Percentiles rank a stretch among this genome's conserved stretches.
Conservation (phyloP, 2,329 filamentous ascomycete species). For the Byssochlamys sp. region DNA sequence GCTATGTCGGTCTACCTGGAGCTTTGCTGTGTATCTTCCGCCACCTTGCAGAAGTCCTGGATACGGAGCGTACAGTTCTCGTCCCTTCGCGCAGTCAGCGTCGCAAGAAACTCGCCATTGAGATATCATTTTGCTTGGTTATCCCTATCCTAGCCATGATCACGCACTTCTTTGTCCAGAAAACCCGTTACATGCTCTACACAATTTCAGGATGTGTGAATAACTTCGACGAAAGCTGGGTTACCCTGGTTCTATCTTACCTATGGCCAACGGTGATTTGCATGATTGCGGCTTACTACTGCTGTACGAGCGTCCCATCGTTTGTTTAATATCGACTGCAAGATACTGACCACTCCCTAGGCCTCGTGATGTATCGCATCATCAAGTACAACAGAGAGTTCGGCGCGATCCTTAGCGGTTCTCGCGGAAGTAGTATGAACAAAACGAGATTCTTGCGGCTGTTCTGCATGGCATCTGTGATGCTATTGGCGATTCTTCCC, state of each 20-base stretch:
- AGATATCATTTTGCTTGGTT: constrained; percentile 47
- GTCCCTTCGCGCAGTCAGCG: constrained; percentile 41
- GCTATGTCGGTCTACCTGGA: constrained; percentile 44
- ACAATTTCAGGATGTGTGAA: constrained; percentile 52
- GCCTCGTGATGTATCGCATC: constrained; percentile 51
- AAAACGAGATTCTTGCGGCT: constrained; percentile 53
- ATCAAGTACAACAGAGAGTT: constrained; percentile 52
- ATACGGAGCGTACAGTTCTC: constrained; percentile 47
- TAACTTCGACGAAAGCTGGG: constrained; percentile 49
- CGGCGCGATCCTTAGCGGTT: constrained; percentile 44
- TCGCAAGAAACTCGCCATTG: constrained; percentile 39
- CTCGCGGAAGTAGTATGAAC: constrained; percentile 40
- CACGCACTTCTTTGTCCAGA: constrained; percentile 52
- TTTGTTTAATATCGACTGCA: background rate
- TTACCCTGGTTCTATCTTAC: constrained; percentile 43
- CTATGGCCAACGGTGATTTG: constrained; percentile 50
- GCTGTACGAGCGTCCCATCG: constrained; percentile 37
- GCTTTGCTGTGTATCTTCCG: constrained; percentile 51
- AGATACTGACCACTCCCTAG: constrained; percentile 27
- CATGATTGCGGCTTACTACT: constrained; percentile 46
- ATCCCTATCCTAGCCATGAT: constrained; percentile 48
- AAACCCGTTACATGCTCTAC: constrained; percentile 48
- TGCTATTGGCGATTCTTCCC: constrained; percentile 49
- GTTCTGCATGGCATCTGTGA: constrained; percentile 40
- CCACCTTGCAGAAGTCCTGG: constrained; percentile 50